phyloP scores from a whole-genome alignment of 2,329 filamentous ascomycete genomes.

The Microdochium bolleyi region DNA sequence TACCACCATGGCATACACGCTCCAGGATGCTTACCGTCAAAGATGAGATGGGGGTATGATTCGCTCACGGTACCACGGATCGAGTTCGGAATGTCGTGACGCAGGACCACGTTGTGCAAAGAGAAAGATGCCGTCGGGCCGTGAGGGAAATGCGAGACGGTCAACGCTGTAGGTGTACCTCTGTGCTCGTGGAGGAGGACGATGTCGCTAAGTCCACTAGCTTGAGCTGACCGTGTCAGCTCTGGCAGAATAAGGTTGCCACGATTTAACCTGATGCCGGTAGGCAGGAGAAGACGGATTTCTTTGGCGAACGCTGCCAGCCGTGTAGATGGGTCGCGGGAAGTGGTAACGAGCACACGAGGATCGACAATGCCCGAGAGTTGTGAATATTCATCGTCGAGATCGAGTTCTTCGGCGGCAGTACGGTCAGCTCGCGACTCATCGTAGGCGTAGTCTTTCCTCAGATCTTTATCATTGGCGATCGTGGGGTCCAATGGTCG shows the following conservation, averaged over 20 bases:
- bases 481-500: constrained; percentile 77
- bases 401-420: constrained; percentile 59
- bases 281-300: constrained; percentile 72
- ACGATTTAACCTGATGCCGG: constrained; percentile 80
- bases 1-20: constrained; percentile 2
- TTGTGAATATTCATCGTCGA: constrained; percentile 86
- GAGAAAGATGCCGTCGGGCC: constrained; percentile 80
- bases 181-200: constrained; percentile 87
- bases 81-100: constrained; percentile 86
- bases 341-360: constrained; percentile 83
- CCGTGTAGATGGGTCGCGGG: constrained; percentile 75
- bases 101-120: constrained; percentile 84
- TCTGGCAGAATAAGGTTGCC: constrained; percentile 85
- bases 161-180: constrained; percentile 83
- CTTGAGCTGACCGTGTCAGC: constrained; percentile 72
- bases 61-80: constrained; percentile 84
- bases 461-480: constrained; percentile 75
- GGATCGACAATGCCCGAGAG: constrained; percentile 90
- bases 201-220: constrained; percentile 75
- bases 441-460: constrained; percentile 89
- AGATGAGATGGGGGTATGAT: constrained; percentile 88
- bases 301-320: constrained; percentile 91
- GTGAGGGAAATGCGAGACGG: constrained; percentile 70
- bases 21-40: constrained; percentile 50
- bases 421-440: constrained; percentile 66